Evolutionary conservation across 257 asterid species (phyloP).

Genomic region (Solanum verrucosum): DNA sequence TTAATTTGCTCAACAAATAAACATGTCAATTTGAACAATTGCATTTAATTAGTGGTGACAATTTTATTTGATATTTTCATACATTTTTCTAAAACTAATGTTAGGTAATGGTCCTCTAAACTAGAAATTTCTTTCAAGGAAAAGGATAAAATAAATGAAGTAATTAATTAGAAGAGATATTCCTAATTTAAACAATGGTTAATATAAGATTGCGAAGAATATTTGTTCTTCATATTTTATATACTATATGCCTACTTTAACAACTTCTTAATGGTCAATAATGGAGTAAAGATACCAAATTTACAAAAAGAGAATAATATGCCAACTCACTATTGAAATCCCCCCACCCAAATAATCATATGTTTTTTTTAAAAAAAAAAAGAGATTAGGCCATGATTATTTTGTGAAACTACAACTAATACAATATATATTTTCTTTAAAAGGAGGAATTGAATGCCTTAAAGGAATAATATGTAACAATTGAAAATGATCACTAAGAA

Average conservation of each 20-base stretch:
- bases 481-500: constrained; percentile 22
- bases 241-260: constrained; percentile 5
- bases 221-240: neutral
- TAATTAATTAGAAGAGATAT: neutral
- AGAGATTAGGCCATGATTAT: neutral
- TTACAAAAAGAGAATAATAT: constrained; percentile 14
- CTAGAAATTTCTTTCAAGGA: neutral
- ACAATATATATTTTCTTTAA: neutral
- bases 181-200: neutral
- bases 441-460: constrained; percentile 1
- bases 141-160: neutral
- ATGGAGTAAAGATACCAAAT: constrained; percentile 4
- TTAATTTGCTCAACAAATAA: neutral
- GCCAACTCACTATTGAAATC: constrained; percentile 24
- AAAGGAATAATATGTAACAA: constrained; percentile 25
- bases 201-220: neutral
- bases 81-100: neutral
- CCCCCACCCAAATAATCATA: neutral
- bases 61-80: no score
- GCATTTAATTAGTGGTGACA: neutral
- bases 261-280: constrained; percentile 4
- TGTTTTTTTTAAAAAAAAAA: neutral
- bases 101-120: neutral
- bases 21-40: neutral
- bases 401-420: neutral